phyloP scores from a whole-genome alignment of 768 basidiomycete genomes.

The Phylloporus arenicola region DNA sequence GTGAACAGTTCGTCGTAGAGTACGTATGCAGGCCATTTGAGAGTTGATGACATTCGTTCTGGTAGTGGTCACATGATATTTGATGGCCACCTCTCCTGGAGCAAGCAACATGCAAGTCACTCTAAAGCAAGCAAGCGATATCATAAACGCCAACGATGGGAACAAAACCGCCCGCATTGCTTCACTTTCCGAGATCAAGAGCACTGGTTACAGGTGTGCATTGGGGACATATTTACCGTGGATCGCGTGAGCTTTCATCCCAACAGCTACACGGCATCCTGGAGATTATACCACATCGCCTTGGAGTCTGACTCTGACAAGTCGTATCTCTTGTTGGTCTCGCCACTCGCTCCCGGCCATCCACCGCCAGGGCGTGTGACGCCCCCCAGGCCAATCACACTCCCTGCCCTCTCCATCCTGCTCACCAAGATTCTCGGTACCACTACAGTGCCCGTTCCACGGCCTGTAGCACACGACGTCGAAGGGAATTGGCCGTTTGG shows the following conservation, averaged over 20 bases:
- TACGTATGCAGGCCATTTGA: too few relatives aligned
- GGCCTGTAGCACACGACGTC: conserved; percentile 43
- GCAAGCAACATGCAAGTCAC: conserved; percentile 15
- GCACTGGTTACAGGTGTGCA: conserved; percentile 29
- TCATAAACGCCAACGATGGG: conserved; percentile 25
- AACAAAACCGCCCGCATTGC: conserved; percentile 6
- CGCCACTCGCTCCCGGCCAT: conserved; percentile 5
- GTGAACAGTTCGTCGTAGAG: too few relatives aligned
- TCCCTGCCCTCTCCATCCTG: conserved; percentile 35
- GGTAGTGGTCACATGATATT: too few relatives aligned
- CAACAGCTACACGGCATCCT: conserved; percentile 23
- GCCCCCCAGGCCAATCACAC: conserved; percentile 17
- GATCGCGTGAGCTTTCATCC: background rate
- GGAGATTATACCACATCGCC: conserved; percentile 27
- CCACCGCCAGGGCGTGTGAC: conserved; percentile 6
- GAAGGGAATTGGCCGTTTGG: conserved; percentile 18
- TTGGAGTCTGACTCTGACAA: conserved; percentile 15
- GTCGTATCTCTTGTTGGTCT: conserved; percentile 27
- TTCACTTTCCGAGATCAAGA: conserved; percentile 21
- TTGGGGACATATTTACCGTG: background rate
- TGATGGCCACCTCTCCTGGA: too few relatives aligned
- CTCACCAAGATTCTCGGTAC: conserved; percentile 37
- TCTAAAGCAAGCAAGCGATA: conserved; percentile 26
- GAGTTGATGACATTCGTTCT: too few relatives aligned
- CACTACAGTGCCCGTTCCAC: conserved; percentile 48